These are phyloP conservation scores for Friedmanniomyces simplex DNA, from an alignment of 495 filamentous ascomycete genomes.

Conservation along the genomic window DNA sequence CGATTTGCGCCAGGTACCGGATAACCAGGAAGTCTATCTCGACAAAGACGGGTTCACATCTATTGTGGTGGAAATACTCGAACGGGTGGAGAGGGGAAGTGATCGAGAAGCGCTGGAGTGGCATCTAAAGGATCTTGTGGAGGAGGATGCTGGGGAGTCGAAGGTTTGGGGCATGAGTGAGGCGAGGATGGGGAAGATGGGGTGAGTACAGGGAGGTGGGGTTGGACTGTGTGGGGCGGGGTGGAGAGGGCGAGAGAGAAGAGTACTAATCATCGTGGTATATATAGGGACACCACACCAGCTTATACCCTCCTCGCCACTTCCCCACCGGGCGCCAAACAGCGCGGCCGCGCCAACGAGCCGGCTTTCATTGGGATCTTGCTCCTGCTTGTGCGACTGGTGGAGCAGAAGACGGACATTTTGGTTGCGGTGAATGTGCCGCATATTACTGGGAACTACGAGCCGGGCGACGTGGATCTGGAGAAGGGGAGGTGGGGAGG, in stretches of 20 bases:
- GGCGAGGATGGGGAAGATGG: constrained; percentile 27
- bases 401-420: constrained; percentile 70
- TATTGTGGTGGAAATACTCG: constrained; percentile 80
- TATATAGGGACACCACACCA: constrained; percentile 12
- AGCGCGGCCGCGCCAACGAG: constrained; percentile 8
- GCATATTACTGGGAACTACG: constrained; percentile 50
- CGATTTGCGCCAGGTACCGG: constrained; percentile 76
- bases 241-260: constrained; percentile 12
- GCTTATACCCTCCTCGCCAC: constrained; percentile 23
- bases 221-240: too few species aligned
- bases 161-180: constrained; percentile 41
- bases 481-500: constrained; percentile 49
- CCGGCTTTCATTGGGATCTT: constrained; percentile 50
- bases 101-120: constrained; percentile 59
- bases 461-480: constrained; percentile 53
- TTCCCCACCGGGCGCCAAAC: constrained; percentile 23
- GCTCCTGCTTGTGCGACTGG: constrained; percentile 61
- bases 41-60: constrained; percentile 64
- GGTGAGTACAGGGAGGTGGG: constrained; percentile 23
- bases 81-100: constrained; percentile 45
- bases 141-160: constrained; percentile 34
- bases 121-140: constrained; percentile 69
- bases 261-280: neutral
- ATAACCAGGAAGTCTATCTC: constrained; percentile 91
- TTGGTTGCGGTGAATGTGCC: constrained; percentile 85